Evolutionary conservation across 495 filamentous ascomycete species (phyloP).

Genomic region (Pyrenula aspistea): DNA sequence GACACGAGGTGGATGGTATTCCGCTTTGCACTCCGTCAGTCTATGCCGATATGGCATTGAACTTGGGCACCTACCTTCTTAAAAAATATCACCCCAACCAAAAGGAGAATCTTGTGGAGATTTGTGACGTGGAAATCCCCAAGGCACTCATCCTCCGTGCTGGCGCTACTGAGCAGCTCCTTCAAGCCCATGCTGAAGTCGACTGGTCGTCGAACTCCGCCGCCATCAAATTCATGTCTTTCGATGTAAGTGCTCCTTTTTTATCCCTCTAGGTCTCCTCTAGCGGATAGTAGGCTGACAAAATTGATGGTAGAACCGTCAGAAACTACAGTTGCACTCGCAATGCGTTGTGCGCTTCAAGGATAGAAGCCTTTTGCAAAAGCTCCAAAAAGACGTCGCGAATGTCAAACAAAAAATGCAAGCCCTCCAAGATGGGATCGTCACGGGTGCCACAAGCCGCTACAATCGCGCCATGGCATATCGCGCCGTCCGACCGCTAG

Average conservation of each 20-base stretch:
- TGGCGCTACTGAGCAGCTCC: conserved; percentile 22
- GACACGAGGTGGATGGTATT: conserved; percentile 45
- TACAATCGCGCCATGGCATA: conserved; percentile 60
- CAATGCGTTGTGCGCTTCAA: conserved; percentile 37
- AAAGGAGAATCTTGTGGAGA: conserved; percentile 34
- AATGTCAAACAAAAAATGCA: conserved; percentile 40
- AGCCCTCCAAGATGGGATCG: conserved; percentile 34
- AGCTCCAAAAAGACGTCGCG: conserved; percentile 37
- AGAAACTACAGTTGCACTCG: conserved; percentile 26
- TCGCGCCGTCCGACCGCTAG: conserved; percentile 59
- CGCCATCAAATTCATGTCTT: conserved; percentile 13
- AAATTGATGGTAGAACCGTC: background rate
- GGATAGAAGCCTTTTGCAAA: conserved; percentile 14
- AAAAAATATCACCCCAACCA: conserved; percentile 29
- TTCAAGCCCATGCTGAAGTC: conserved; percentile 28
- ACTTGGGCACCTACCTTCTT: conserved; percentile 44
- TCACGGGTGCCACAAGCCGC: conserved; percentile 38
- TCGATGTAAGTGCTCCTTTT: conserved; percentile 1
- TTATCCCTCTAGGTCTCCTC: background rate
- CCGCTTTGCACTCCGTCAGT: conserved; percentile 30
- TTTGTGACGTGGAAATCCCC: conserved; percentile 36
- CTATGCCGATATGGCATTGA: conserved; percentile 55
- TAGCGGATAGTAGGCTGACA: conserved; percentile 16
- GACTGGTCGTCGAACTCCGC: conserved; percentile 25
- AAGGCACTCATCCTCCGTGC: conserved; percentile 11